Evolutionary conservation across 129 eudicot genomes (phyloP), one percentile per base, ranked within the genome.

Genomic region (Lactuca saligna): DNA sequence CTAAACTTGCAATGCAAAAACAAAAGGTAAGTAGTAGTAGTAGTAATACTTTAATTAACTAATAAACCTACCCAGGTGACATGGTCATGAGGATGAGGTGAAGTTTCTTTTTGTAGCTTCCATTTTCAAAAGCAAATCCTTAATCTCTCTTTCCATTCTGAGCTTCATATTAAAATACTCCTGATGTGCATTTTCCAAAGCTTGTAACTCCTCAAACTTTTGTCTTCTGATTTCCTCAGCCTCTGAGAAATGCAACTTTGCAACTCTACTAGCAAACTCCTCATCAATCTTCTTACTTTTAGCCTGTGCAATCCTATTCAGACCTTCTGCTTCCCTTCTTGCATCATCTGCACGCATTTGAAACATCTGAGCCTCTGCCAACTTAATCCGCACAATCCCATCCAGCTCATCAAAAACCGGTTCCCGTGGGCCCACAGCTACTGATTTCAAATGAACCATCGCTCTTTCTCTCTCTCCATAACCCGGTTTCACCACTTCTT

Each of bases 341-440:
- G 99, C 99, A 73, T 90, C 97, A 37, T 94, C 97, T 12, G 99
- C 97, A 7, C 97, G 99, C 50, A 75, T 61, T 74, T 90, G 95
- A 56, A 94, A 94, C 97, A 94, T 85, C 58, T 89, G 78, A n/a
- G 97, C 92, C 70, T 94, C 99, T 8, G 99, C 99, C 44, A 74
- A 91, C 70, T 94, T 94, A 68, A 94, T 89, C 71, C 91, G 77
- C 48, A 90, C 88, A 51, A 94, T 83, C 82, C 99, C 85, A 44
- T 90, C 99, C 75, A 94, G 70, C 77, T 89, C 99, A 64, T 90
- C 97, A 48, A 90, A 84, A 29, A 76, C 75, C 0, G 89, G 86
- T n/a, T 76, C 95, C 51, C 83, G 81, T 12, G 81, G 59, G 44
- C 69, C 31, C 15, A 64, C 10, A 5, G 69, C 75, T 25, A 35